A percentile compares a stretch with the other conserved stretches of the same genome.
Conservation (phyloP, 148 eudicot species). For the Vaccinium vitisidaea region DNA sequence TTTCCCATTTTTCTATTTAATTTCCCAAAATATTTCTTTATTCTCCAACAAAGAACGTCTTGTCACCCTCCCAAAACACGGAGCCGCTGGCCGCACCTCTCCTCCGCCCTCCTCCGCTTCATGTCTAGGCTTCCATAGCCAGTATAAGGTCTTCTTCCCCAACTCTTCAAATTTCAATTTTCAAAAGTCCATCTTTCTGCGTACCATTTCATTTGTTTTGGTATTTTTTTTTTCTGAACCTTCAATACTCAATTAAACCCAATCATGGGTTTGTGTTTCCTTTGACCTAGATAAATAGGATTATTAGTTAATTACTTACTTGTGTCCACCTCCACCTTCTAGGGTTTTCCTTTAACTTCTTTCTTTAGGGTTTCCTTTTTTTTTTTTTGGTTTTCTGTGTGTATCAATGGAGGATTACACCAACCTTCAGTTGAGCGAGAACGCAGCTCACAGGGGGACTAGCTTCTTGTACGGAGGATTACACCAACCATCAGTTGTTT, state of each 20-base stretch:
- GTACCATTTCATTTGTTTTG: not conserved
- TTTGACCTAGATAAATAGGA: not conserved
- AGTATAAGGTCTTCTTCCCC: not conserved
- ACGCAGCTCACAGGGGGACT: constrained; percentile 18
- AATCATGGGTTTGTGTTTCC: not conserved
- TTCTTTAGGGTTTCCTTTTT: not conserved
- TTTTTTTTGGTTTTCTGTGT: not conserved
- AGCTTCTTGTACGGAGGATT: constrained; percentile 33
- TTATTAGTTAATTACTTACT: not conserved
- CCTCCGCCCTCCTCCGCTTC: not conserved
- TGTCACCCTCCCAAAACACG: constrained; percentile 15
- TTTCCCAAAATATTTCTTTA: constrained; percentile 18
- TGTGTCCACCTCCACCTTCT: not conserved
- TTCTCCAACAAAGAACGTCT: constrained; percentile 18
- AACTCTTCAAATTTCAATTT: not conserved
- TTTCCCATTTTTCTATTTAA: not conserved
- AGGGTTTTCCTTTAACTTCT: constrained; percentile 9
- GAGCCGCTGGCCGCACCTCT: not conserved
- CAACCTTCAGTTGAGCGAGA: constrained; percentile 29
- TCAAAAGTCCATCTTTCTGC: not conserved
- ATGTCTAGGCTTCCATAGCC: not conserved
- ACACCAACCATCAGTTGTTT: constrained; percentile 14
- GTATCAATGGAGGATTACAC: constrained; percentile 40
- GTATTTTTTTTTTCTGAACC: not conserved
- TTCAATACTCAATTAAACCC: not conserved